Conservation (phyloP, 306 rosid species). For the cucumber (Cucumis sativus) region Cucumber_9930_V3 NC_026657.2:30090001-30090500, state of each 20-base stretch:
- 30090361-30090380: background rate
- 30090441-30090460: background rate
- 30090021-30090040: background rate
- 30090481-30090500: background rate
- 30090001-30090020: background rate
- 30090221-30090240: background rate
- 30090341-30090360: background rate
- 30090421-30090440: background rate
- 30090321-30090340: background rate
- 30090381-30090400: background rate
- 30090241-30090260: background rate
- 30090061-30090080: background rate
- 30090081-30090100: background rate
- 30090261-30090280: background rate
- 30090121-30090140: background rate
- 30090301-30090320: background rate
- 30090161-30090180: background rate
- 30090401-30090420: slow-evolving; percentile 3
- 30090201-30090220: background rate
- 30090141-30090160: background rate
- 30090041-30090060: background rate
- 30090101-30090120: slow-evolving; percentile 1
- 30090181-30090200: background rate
- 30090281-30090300: background rate
- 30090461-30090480: background rate